phyloP scores from a whole-genome alignment of 2,329 filamentous ascomycete species.

The Emmonsia crescens region DNA sequence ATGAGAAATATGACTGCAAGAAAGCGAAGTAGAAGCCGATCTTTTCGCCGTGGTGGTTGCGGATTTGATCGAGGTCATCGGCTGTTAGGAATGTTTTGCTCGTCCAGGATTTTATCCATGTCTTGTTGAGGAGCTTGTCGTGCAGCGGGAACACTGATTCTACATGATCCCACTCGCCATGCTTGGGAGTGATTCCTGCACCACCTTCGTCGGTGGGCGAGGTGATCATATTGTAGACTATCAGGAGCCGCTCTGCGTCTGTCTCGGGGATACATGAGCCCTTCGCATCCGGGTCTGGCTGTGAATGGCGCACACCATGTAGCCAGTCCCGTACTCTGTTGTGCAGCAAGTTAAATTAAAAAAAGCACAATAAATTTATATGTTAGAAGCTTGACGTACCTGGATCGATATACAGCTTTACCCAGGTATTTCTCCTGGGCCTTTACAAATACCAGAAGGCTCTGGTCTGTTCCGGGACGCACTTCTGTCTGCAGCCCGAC shows the following conservation, averaged over 20 bases:
- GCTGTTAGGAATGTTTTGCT: slow-evolving; percentile 57
- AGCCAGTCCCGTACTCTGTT: slow-evolving; percentile 87
- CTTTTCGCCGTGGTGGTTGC: slow-evolving; percentile 64
- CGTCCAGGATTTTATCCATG: slow-evolving; percentile 65
- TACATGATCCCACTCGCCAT: slow-evolving; percentile 62
- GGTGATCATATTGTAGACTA: slow-evolving; percentile 77
- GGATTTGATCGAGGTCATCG: slow-evolving; percentile 60
- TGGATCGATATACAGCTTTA: slow-evolving; percentile 72
- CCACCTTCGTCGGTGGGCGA: slow-evolving; percentile 63
- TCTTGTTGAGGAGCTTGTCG: slow-evolving; percentile 62
- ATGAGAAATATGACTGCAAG: slow-evolving; percentile 78
- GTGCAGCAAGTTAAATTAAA: not conserved
- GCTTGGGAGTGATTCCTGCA: slow-evolving; percentile 61
- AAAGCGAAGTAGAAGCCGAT: slow-evolving; percentile 96
- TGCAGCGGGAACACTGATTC: slow-evolving; percentile 69
- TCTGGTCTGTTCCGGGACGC: slow-evolving; percentile 62
- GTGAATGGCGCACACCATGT: slow-evolving; percentile 67
- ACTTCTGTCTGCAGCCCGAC: slow-evolving; percentile 85
- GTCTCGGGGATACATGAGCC: slow-evolving; percentile 67
- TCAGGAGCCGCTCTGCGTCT: slow-evolving; percentile 76
- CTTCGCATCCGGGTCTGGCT: slow-evolving; percentile 62
- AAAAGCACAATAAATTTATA: not conserved
- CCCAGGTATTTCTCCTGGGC: slow-evolving; percentile 66
- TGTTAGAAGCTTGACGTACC: slow-evolving; percentile 33
- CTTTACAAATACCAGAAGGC: slow-evolving; percentile 72